Conservation (phyloP, 2,329 filamentous ascomycete genomes). For the Aspergillus jensenii region DNA sequence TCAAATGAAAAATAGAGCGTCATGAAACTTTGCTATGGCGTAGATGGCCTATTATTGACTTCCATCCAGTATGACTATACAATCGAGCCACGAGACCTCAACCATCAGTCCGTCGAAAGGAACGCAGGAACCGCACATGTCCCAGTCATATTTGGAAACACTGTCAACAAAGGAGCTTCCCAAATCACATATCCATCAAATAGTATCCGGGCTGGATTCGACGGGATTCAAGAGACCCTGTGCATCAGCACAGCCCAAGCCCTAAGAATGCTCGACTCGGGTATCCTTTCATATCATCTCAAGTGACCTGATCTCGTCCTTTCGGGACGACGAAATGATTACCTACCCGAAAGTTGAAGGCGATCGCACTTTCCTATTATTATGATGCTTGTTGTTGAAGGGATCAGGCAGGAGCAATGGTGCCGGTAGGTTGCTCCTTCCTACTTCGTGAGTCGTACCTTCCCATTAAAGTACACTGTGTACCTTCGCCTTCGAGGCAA, state of each 20-base stretch:
- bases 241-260: constrained; percentile 46
- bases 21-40: no score
- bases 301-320: background rate
- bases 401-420: background rate
- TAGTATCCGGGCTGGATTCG: constrained; percentile 41
- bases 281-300: constrained; percentile 38
- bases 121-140: constrained; percentile 50
- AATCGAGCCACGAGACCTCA: constrained; percentile 52
- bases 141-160: constrained; percentile 57
- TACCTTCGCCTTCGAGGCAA: background rate
- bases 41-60: no score
- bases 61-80: no score
- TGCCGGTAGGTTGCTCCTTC: background rate
- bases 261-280: constrained; percentile 41
- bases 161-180: constrained; percentile 56
- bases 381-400: background rate
- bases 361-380: background rate
- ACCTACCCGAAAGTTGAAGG: no score
- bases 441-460: background rate
- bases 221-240: constrained; percentile 47
- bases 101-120: constrained; percentile 35
- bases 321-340: background rate
- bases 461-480: background rate
- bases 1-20: no score
- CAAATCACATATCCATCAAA: constrained; percentile 51